Evolutionary conservation across 306 rosid genomes (phyloP).

Genomic region (Lathyrus tuberosus): DNA sequence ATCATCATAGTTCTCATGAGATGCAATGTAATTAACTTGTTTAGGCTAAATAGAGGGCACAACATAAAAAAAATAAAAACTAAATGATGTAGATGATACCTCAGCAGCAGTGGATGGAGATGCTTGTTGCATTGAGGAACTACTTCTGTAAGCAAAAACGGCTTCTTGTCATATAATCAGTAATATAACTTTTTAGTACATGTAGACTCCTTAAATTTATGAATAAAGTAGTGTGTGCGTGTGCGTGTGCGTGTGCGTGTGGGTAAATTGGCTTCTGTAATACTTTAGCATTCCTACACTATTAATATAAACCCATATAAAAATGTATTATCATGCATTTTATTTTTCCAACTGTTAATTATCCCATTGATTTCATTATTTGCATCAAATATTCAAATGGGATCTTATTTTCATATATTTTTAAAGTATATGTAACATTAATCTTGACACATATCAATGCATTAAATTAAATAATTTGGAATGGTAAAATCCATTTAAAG

Average conservation of each 20-base stretch:
- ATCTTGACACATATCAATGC: background rate
- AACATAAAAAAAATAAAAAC: background rate
- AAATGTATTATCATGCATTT: background rate
- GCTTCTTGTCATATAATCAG: constrained; percentile 39
- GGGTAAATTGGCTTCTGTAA: background rate
- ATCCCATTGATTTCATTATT: background rate
- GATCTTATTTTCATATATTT: background rate
- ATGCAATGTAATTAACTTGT: constrained; percentile 13
- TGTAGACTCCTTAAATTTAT: constrained; percentile 1
- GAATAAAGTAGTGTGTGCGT: background rate
- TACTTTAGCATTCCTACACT: background rate
- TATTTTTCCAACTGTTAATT: background rate
- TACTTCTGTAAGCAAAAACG: constrained; percentile 50
- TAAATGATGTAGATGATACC: constrained; percentile 49
- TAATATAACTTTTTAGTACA: background rate
- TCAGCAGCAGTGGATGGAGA: constrained; percentile 68
- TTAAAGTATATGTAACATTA: background rate
- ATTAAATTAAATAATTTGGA: too few species aligned
- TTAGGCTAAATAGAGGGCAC: constrained; percentile 16
- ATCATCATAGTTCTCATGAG: constrained; percentile 1
- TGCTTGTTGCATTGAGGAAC: constrained; percentile 59
- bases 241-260: background rate
- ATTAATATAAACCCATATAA: background rate
- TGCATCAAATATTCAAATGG: constrained; percentile 4
- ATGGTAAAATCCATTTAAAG: constrained; percentile 17